These are phyloP conservation scores for Russula lepida DNA, from an alignment of 768 basidiomycete genomes.

Conservation along the genomic window DNA sequence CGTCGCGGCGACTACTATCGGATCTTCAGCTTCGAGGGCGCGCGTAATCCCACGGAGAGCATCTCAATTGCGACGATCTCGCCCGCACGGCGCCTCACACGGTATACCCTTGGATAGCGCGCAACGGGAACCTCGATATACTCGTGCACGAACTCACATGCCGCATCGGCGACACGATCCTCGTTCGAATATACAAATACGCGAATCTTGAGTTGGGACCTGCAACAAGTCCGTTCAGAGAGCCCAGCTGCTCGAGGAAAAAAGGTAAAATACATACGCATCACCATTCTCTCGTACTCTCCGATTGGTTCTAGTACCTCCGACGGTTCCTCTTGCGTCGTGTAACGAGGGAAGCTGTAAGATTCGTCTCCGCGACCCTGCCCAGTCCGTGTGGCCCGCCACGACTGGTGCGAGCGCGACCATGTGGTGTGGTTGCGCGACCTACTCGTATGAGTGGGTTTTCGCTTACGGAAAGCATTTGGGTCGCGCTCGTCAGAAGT, in stretches of 20 bases:
- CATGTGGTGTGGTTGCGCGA: no score
- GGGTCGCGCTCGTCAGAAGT: no score
- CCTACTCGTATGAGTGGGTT: no score
- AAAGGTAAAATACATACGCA: background rate
- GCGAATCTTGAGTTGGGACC: slow-evolving; percentile 9
- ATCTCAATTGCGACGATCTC: slow-evolving; percentile 47
- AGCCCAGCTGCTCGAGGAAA: background rate
- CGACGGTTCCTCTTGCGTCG: background rate
- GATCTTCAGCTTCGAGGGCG: slow-evolving; percentile 45
- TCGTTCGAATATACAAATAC: no score
- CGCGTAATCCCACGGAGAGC: slow-evolving; percentile 41
- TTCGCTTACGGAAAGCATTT: no score
- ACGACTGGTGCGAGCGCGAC: no score
- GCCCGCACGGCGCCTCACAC: slow-evolving; percentile 35
- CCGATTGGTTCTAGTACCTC: slow-evolving; percentile 1
- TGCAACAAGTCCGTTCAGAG: background rate
- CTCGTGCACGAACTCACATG: slow-evolving; percentile 57
- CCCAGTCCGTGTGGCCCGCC: no score
- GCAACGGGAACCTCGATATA: slow-evolving; percentile 55
- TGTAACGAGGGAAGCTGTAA: no score
- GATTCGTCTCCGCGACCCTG: no score
- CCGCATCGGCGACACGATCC: slow-evolving; percentile 28
- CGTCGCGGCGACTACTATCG: slow-evolving; percentile 53
- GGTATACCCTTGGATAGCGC: slow-evolving; percentile 53
- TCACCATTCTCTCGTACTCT: background rate